Percentiles rank a stretch among this genome's conserved stretches.
Conservation (phyloP, 2,329 filamentous ascomycete species). For the Penicillium brevicompactum region DNA sequence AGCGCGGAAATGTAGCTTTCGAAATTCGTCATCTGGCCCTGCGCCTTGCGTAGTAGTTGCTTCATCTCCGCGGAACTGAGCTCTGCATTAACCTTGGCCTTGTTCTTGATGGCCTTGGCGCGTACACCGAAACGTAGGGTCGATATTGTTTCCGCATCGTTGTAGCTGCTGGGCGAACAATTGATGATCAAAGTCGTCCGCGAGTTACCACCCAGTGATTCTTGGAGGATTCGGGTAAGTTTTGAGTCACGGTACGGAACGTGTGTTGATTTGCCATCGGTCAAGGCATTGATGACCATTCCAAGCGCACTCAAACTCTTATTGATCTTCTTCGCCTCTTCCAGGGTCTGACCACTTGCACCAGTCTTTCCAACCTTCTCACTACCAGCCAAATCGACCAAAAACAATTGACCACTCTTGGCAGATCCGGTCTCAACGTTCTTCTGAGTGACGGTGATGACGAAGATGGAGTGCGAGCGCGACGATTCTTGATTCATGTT, state of each 20-base stretch:
- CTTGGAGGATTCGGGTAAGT: slow-evolving; percentile 94
- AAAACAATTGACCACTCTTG: slow-evolving; percentile 93
- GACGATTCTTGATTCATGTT: slow-evolving; percentile 99
- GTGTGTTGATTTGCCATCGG: slow-evolving; percentile 94
- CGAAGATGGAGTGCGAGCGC: slow-evolving; percentile 96
- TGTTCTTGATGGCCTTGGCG: slow-evolving; percentile 99
- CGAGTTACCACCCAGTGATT: slow-evolving; percentile 95
- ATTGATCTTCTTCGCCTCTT: slow-evolving; percentile 99
- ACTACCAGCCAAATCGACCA: slow-evolving; percentile 96
- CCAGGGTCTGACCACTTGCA: slow-evolving; percentile 92
- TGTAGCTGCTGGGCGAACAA: slow-evolving; percentile 98
- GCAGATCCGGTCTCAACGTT: slow-evolving; percentile 94
- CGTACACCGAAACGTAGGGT: slow-evolving; percentile 93
- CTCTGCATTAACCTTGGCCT: slow-evolving; percentile 99
- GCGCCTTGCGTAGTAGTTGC: slow-evolving; percentile 85
- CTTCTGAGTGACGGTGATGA: slow-evolving; percentile 95
- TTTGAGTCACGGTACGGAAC: slow-evolving; percentile 98
- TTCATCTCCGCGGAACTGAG: slow-evolving; percentile 96
- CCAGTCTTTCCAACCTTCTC: slow-evolving; percentile 99
- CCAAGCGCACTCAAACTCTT: slow-evolving; percentile 97
- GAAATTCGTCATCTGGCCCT: slow-evolving; percentile 84
- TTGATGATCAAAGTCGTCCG: slow-evolving; percentile 98
- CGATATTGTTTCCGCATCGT: slow-evolving; percentile 90
- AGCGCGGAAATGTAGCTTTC: slow-evolving; percentile 81
- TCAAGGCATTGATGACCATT: slow-evolving; percentile 98